Conservation (phyloP, 2,329 filamentous ascomycete species). For the Alternaria longipes region DNA sequence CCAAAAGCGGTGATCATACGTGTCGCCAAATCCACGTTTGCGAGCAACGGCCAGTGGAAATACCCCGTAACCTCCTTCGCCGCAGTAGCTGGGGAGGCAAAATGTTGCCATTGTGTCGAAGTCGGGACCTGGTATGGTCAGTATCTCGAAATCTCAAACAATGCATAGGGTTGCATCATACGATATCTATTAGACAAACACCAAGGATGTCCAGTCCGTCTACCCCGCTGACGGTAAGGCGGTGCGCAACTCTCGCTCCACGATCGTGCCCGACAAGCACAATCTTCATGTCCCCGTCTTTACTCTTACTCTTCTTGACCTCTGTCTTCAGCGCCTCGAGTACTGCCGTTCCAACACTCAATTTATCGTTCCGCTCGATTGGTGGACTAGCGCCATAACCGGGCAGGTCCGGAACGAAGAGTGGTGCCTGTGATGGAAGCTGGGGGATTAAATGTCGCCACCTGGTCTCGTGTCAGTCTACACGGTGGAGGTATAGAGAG, state of each 20-base stretch:
- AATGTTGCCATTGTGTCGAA: constrained; percentile 61
- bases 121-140: constrained; percentile 59
- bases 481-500: neutral
- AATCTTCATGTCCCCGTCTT: constrained; percentile 25
- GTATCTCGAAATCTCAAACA: neutral
- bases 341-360: constrained; percentile 37
- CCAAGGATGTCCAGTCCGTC: constrained; percentile 51
- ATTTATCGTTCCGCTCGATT: constrained; percentile 40
- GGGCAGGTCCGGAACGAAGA: constrained; percentile 46
- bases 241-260: constrained; percentile 65
- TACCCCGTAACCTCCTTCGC: constrained; percentile 56
- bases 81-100: constrained; percentile 53
- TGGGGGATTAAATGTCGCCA: constrained; percentile 47
- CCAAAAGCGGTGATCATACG: constrained; percentile 59
- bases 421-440: constrained; percentile 35
- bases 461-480: constrained; percentile 17
- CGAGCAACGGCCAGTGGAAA: constrained; percentile 69
- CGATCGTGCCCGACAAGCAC: constrained; percentile 65
- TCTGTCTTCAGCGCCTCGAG: constrained; percentile 37
- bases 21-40: constrained; percentile 62
- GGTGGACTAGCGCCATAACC: constrained; percentile 44
- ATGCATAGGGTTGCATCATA: constrained; percentile 11
- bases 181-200: constrained; percentile 44
- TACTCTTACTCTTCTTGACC: constrained; percentile 22
- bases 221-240: constrained; percentile 61